These are phyloP conservation scores for Penicillium occitanis DNA, from an alignment of 2,329 filamentous ascomycete species.

Conservation along the genomic window DNA sequence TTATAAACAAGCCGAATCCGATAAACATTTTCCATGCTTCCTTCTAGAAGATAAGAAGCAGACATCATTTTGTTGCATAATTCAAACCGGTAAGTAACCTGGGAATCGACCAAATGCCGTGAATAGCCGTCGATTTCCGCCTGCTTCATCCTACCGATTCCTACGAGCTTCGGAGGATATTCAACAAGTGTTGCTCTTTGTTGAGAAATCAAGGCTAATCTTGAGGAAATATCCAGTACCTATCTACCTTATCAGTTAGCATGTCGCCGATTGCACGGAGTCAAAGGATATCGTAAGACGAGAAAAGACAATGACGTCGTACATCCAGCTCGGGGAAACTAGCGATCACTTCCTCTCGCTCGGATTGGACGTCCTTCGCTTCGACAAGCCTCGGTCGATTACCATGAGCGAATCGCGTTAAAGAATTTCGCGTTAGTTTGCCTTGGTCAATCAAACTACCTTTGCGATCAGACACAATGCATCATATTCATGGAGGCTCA, in stretches of 20 bases:
- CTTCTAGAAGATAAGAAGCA: slow-evolving; percentile 1
- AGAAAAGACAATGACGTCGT: slow-evolving; percentile 3
- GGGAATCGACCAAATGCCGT: neutral
- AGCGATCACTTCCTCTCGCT: neutral
- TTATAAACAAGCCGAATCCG: neutral
- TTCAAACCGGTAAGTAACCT: neutral
- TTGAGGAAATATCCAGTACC: neutral
- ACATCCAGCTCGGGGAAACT: slow-evolving; percentile 10
- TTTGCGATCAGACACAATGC: neutral
- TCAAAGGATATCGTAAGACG: neutral
- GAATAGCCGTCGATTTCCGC: neutral
- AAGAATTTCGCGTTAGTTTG: neutral
- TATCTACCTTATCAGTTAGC: neutral
- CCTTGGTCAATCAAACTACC: slow-evolving; percentile 4
- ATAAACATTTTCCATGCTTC: neutral
- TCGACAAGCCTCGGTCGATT: neutral
- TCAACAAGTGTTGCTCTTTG: neutral
- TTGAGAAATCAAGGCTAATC: neutral
- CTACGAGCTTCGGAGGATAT: neutral
- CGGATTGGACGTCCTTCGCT: slow-evolving; percentile 10
- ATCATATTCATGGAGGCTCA: slow-evolving; percentile 8
- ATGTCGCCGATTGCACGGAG: neutral
- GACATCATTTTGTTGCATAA: neutral
- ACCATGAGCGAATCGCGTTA: neutral
- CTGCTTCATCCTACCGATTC: neutral